Percentiles rank a stretch among this genome's conserved stretches.
phyloP scores from a whole-genome alignment of 768 basidiomycete species.

The Termitomyces sp. region DNA sequence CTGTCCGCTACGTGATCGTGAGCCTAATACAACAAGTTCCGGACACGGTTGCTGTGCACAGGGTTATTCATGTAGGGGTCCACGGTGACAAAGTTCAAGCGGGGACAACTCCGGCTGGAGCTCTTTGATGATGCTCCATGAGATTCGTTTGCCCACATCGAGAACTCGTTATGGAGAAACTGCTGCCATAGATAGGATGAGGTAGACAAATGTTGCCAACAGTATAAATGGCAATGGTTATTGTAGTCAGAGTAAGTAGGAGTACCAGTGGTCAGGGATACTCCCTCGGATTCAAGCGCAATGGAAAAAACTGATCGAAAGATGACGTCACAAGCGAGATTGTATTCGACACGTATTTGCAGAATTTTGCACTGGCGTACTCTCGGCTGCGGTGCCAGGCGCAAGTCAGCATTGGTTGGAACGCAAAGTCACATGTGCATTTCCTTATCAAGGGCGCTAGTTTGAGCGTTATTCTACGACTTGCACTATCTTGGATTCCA shows the following conservation, averaged over 20 bases:
- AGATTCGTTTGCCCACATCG: neutral
- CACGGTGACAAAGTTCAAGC: neutral
- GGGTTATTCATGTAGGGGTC: neutral
- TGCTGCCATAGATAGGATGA: neutral
- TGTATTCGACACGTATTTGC: no score
- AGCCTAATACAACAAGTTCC: neutral
- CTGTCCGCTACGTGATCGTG: neutral
- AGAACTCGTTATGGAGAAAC: neutral
- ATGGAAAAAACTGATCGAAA: neutral
- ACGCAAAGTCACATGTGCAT: neutral
- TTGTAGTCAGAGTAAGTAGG: neutral
- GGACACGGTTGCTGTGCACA: neutral
- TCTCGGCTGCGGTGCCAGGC: no score
- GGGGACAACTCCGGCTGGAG: neutral
- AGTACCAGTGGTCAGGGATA: no score
- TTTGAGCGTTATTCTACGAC: neutral
- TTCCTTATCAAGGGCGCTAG: neutral
- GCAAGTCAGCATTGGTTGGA: no score
- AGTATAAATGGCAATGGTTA: neutral
- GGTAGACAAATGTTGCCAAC: neutral
- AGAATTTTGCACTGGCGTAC: no score
- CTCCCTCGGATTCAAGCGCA: no score
- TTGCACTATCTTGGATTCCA: neutral
- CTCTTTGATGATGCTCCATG: neutral
- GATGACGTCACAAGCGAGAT: neutral